Evolutionary conservation across 1,139 yeast species (phyloP).

Genomic region (Candida neerlandica): DNA sequence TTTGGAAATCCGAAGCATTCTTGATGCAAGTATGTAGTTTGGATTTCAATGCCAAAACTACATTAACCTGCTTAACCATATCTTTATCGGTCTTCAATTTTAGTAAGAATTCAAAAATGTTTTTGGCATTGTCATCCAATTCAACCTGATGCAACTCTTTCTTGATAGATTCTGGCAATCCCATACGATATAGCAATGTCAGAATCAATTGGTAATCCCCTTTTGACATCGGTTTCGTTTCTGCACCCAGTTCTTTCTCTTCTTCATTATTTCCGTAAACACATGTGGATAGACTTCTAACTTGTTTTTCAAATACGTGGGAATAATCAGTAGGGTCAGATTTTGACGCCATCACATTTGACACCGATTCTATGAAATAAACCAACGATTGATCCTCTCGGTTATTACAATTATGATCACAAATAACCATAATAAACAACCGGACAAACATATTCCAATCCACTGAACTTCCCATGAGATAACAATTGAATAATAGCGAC

Average conservation of each 20-base stretch:
- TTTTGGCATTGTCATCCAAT: not conserved
- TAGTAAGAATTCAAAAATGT: not conserved
- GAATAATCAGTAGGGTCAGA: not conserved
- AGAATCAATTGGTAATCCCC: not conserved
- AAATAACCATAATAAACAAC: conserved; percentile 17
- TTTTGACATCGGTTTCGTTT: not conserved
- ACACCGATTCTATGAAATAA: conserved; percentile 13
- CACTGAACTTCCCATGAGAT: conserved; percentile 1
- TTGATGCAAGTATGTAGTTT: not conserved
- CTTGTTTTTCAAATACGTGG: not conserved
- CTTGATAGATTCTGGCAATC: not conserved
- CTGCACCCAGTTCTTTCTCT: not conserved
- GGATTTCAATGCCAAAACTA: not conserved
- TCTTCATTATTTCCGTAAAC: not conserved
- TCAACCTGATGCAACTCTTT: not conserved
- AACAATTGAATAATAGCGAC: conserved; percentile 14
- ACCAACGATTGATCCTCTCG: conserved; percentile 13
- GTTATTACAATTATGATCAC: conserved; percentile 22
- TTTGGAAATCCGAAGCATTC: not conserved
- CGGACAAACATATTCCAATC: not conserved
- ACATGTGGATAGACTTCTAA: not conserved
- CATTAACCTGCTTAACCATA: no score
- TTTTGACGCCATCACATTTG: conserved; percentile 1
- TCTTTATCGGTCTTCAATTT: not conserved
- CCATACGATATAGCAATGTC: not conserved